Conservation (phyloP, 768 basidiomycete species). For the Rhizopogon salebrosus region DNA sequence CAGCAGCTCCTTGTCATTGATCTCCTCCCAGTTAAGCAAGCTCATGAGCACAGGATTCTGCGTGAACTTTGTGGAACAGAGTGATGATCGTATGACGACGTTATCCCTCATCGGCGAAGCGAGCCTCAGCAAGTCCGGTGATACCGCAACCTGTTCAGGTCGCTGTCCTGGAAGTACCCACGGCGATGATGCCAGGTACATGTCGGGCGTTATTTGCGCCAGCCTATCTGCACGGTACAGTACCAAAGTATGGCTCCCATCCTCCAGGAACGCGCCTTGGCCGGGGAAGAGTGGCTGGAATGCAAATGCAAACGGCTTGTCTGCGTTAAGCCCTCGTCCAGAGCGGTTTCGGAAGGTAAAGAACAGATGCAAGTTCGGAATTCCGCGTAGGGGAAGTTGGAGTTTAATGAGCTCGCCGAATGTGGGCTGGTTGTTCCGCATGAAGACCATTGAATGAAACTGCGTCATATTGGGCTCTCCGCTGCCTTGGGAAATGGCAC, state of each 20-base stretch:
- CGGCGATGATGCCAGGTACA: constrained; percentile 70
- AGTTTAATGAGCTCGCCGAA: constrained; percentile 93
- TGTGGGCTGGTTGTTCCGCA: constrained; percentile 82
- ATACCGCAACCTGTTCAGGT: constrained; percentile 52
- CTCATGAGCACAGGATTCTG: constrained; percentile 83
- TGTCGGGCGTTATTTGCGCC: constrained; percentile 51
- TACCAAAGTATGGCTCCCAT: constrained; percentile 81
- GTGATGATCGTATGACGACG: constrained; percentile 76
- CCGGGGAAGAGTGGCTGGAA: constrained; percentile 85
- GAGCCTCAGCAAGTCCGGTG: constrained; percentile 56
- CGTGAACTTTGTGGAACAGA: constrained; percentile 90
- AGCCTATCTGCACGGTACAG: constrained; percentile 82
- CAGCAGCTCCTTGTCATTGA: constrained; percentile 59
- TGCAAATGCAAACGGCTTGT: constrained; percentile 87
- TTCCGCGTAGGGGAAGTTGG: constrained; percentile 58
- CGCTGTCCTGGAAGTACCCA: constrained; percentile 52
- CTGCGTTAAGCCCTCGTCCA: constrained; percentile 42
- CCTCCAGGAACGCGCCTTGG: constrained; percentile 73
- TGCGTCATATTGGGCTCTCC: constrained; percentile 78
- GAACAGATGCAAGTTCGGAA: constrained; percentile 86
- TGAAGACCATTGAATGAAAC: constrained; percentile 89
- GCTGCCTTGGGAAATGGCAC: constrained; percentile 75
- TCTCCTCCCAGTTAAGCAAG: constrained; percentile 75
- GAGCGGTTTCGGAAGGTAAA: constrained; percentile 85
- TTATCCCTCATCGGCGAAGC: constrained; percentile 74